Conservation (phyloP, 306 rosid species). For the Datisca glomerata region DNA sequence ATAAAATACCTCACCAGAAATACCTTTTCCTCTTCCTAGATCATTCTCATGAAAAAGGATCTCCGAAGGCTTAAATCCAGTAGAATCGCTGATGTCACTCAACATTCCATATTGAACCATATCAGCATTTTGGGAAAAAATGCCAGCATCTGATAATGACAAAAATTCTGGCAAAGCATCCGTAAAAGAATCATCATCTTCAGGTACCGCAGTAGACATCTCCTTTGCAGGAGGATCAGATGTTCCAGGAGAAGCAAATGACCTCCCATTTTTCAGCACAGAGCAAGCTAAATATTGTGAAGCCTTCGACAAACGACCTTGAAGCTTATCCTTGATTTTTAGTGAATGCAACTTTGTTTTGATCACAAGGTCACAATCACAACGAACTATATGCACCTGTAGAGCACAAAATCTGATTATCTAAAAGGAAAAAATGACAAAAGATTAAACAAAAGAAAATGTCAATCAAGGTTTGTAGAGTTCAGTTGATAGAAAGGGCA, state of each 20-base stretch:
- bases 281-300: conserved; percentile 82
- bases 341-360: conserved; percentile 80
- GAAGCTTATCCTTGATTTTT: conserved; percentile 87
- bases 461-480: no score
- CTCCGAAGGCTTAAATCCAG: conserved; percentile 44
- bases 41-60: conserved; percentile 44
- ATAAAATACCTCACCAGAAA: conserved; percentile 49
- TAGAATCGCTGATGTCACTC: conserved; percentile 17
- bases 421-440: conserved; percentile 1
- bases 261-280: conserved; percentile 43
- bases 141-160: conserved; percentile 44
- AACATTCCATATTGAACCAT: conserved; percentile 22
- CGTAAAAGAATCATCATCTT: conserved; percentile 65
- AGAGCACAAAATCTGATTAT: conserved; percentile 9
- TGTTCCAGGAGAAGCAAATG: conserved; percentile 23
- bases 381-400: conserved; percentile 61
- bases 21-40: conserved; percentile 31
- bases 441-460: neutral
- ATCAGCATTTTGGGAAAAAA: conserved; percentile 30
- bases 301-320: conserved; percentile 43
- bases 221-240: conserved; percentile 38
- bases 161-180: conserved; percentile 90
- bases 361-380: conserved; percentile 52
- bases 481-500: no score
- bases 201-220: conserved; percentile 26